Conservation (phyloP, 805 yeast species). For the Yamadazyma philogaea region DNA sequence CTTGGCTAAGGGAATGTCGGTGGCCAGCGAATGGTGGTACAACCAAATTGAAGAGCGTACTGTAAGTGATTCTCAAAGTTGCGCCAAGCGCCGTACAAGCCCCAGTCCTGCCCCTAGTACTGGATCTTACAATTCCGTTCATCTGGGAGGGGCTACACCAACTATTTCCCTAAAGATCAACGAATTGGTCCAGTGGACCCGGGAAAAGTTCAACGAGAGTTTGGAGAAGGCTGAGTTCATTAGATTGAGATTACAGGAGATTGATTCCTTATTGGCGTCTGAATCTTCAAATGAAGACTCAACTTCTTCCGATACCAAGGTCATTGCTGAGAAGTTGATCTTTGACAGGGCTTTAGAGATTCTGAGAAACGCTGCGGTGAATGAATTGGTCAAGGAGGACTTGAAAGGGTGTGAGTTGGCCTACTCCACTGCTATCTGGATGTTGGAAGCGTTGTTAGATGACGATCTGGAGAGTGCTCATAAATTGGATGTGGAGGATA, state of each 20-base stretch:
- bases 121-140: conserved; percentile 2
- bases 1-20: conserved; percentile 79
- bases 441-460: conserved; percentile 83
- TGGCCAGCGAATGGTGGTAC: conserved; percentile 91
- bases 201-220: conserved; percentile 84
- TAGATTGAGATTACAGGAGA: conserved; percentile 53
- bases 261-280: conserved; percentile 33
- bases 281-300: neutral
- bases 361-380: conserved; percentile 86
- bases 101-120: conserved; percentile 8
- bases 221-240: conserved; percentile 85
- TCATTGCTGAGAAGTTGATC: conserved; percentile 77
- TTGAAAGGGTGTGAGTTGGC: conserved; percentile 77
- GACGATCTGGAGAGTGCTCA: conserved; percentile 26
- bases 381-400: conserved; percentile 75
- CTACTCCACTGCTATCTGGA: conserved; percentile 91
- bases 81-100: neutral
- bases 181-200: conserved; percentile 84
- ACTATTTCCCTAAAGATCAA: conserved; percentile 45
- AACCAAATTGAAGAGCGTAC: conserved; percentile 25
- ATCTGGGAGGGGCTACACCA: conserved; percentile 6
- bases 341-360: conserved; percentile 94
- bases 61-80: neutral
- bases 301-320: conserved; percentile 16
- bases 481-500: conserved; percentile 68